Percentiles rank a stretch among this genome's conserved stretches.
Conservation (phyloP, 2,329 filamentous ascomycete species). For the Penicillium sp. region DNA sequence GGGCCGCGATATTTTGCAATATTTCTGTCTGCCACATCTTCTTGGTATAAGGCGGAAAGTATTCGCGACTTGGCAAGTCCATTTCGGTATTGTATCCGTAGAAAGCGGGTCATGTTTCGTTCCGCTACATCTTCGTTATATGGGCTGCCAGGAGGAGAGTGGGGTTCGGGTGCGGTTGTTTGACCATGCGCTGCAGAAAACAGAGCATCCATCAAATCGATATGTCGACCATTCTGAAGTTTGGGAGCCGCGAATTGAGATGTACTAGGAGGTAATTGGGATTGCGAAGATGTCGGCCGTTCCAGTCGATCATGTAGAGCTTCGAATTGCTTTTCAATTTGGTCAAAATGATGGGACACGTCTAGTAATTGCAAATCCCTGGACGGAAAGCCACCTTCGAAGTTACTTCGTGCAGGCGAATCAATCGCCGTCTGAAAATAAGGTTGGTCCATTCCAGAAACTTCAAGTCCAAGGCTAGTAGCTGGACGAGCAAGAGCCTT, state of each 20-base stretch:
- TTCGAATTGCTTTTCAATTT: conserved; percentile 42
- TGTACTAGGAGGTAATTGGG: conserved; percentile 25
- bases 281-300: conserved; percentile 29
- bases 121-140: conserved; percentile 48
- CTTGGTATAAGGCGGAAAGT: conserved; percentile 40
- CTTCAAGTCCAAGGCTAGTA: conserved; percentile 11
- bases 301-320: conserved; percentile 38
- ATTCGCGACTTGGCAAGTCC: conserved; percentile 32
- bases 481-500: conserved; percentile 19
- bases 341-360: conserved; percentile 35
- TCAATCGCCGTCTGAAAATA: conserved; percentile 10
- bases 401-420: conserved; percentile 12
- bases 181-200: conserved; percentile 35
- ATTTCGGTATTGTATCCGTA: conserved; percentile 29
- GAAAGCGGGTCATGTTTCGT: conserved; percentile 41
- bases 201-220: conserved; percentile 44
- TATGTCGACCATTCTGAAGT: conserved; percentile 33
- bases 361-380: conserved; percentile 23
- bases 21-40: conserved; percentile 45
- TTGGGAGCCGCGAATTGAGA: conserved; percentile 22
- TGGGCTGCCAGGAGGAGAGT: conserved; percentile 34
- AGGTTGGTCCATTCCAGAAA: conserved; percentile 1
- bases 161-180: conserved; percentile 18
- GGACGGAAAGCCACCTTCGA: conserved; percentile 8
- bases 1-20: conserved; percentile 30